Evolutionary conservation across 768 basidiomycete species (phyloP).

Genomic region (Russula sp.): DNA sequence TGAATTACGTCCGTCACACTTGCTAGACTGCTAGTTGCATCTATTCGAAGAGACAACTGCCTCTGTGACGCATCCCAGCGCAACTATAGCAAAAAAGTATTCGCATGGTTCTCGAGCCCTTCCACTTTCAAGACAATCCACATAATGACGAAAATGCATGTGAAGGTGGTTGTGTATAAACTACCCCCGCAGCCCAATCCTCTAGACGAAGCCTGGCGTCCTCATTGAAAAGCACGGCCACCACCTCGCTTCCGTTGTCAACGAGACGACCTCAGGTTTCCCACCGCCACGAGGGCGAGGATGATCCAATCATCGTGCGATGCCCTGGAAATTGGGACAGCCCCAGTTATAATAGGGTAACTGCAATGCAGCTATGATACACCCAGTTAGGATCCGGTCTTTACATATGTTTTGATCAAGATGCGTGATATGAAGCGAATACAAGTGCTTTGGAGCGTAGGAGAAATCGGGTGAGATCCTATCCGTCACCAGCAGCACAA

Average conservation of each 20-base stretch:
- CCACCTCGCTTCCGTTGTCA: too few species aligned
- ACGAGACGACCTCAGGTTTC: too few species aligned
- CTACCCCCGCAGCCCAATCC: not conserved
- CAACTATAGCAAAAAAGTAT: not conserved
- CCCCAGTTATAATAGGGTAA: too few species aligned
- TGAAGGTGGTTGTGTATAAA: not conserved
- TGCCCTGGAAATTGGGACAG: too few species aligned
- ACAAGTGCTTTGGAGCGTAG: not conserved
- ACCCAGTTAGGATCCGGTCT: too few species aligned
- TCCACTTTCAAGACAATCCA: not conserved
- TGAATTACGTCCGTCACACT: not conserved
- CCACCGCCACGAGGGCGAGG: too few species aligned
- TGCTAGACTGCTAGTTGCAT: not conserved
- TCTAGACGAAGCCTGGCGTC: too few species aligned
- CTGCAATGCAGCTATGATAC: too few species aligned
- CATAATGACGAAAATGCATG: not conserved
- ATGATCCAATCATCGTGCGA: too few species aligned
- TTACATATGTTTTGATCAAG: too few species aligned
- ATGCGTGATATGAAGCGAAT: not conserved
- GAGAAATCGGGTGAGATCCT: not conserved
- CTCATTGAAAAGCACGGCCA: too few species aligned
- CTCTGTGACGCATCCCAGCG: too few species aligned
- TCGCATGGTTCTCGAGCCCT: not conserved
- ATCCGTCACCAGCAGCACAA: not conserved
- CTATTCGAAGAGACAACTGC: not conserved